Evolutionary conservation across 2,329 filamentous ascomycete species (phyloP).

Genomic region (Pseudogymnoascus sp.): DNA sequence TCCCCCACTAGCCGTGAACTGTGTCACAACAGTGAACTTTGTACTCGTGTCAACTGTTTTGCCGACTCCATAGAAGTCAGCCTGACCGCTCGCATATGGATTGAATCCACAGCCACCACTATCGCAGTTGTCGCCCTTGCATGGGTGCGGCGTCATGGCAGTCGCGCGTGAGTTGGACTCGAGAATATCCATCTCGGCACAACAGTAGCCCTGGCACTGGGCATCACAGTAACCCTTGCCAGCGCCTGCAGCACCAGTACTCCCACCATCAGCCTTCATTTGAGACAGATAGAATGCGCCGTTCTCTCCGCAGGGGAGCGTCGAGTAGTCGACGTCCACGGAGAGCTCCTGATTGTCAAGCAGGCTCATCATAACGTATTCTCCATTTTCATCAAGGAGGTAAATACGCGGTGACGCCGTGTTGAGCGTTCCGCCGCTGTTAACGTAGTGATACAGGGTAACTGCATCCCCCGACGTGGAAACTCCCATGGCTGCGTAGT

Average conservation of each 20-base stretch:
- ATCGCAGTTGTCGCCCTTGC: constrained; percentile 38
- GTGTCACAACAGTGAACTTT: constrained; percentile 42
- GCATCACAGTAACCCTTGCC: constrained; percentile 41
- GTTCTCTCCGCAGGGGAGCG: constrained; percentile 34
- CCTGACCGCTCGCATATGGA: constrained; percentile 30
- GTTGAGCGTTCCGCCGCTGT: constrained; percentile 35
- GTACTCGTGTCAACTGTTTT: constrained; percentile 34
- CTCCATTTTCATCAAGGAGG: constrained; percentile 32
- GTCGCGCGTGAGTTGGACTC: constrained; percentile 42
- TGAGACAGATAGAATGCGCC: constrained; percentile 33
- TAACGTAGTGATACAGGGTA: constrained; percentile 35
- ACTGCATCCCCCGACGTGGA: constrained; percentile 31
- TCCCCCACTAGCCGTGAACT: constrained; percentile 41
- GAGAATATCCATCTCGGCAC: constrained; percentile 49
- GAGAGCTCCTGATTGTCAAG: constrained; percentile 37
- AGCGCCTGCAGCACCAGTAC: constrained; percentile 34
- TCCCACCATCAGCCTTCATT: constrained; percentile 29
- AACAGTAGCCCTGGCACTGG: constrained; percentile 38
- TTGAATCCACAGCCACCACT: constrained; percentile 39
- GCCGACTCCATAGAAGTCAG: constrained; percentile 21
- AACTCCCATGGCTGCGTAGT: constrained; percentile 39
- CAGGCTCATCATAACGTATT: constrained; percentile 34
- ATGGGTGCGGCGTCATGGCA: constrained; percentile 42
- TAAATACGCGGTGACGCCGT: constrained; percentile 32
- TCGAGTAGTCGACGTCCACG: constrained; percentile 37